phyloP scores from a whole-genome alignment of 768 basidiomycete genomes.

The Russula brevipes region DNA sequence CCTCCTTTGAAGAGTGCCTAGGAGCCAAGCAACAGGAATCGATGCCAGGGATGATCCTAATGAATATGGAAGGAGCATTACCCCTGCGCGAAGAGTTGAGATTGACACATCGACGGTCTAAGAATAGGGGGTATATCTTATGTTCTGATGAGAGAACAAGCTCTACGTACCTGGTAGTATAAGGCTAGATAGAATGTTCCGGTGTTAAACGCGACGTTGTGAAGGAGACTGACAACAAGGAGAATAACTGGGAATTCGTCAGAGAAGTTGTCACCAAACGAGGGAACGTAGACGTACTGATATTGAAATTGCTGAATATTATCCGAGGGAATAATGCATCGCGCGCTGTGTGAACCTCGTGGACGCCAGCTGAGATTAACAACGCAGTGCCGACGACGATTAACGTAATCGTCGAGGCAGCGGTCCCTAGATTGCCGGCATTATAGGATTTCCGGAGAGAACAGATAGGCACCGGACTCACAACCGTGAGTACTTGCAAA shows the following conservation, averaged over 20 bases:
- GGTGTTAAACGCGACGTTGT: constrained; percentile 77
- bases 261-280: constrained; percentile 6
- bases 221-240: constrained; percentile 67
- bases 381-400: constrained; percentile 52
- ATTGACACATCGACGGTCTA: constrained; percentile 67
- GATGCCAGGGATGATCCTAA: constrained; percentile 81
- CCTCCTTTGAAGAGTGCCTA: constrained; percentile 57
- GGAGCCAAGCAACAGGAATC: constrained; percentile 82
- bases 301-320: constrained; percentile 54
- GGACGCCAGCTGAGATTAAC: constrained; percentile 55
- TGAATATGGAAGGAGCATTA: constrained; percentile 77
- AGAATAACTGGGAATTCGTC: constrained; percentile 48
- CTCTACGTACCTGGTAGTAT: constrained; percentile 62
- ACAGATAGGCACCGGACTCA: constrained; percentile 36
- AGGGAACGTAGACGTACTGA: constrained; percentile 40
- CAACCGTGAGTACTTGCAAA: constrained; percentile 65
- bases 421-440: constrained; percentile 46
- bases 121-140: neutral
- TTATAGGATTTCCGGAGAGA: neutral
- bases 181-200: constrained; percentile 84
- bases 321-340: constrained; percentile 69
- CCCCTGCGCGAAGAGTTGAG: constrained; percentile 61
- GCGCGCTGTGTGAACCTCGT: constrained; percentile 61
- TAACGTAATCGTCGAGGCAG: constrained; percentile 54
- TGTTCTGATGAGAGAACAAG: neutral